phyloP scores from a whole-genome alignment of 176 grass and related monocot genomes.

The Themeda triandra region DNA sequence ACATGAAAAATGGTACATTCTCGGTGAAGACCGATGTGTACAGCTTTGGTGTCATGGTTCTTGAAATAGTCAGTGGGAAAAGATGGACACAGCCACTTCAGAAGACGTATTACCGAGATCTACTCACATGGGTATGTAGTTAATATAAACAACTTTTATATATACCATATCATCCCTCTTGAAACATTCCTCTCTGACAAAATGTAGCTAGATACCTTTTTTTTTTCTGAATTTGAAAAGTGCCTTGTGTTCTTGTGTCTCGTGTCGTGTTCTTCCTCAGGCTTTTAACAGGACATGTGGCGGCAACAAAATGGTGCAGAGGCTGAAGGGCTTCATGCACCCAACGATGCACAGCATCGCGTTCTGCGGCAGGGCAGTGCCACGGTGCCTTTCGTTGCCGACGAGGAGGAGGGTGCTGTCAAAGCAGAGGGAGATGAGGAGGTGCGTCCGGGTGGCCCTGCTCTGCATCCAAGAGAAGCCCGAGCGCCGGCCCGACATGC shows the following conservation, averaged over 20 bases:
- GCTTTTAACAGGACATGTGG: not conserved
- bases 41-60: conserved; percentile 20
- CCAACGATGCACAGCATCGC: not conserved
- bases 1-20: not conserved
- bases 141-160: too few relatives aligned
- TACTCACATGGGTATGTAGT: conserved; percentile 1
- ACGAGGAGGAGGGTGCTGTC: not conserved
- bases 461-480: conserved; percentile 19
- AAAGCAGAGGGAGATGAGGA: not conserved
- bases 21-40: conserved; percentile 33
- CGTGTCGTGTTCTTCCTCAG: not conserved
- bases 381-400: conserved; percentile 4
- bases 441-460: not conserved
- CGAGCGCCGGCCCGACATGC: not conserved
- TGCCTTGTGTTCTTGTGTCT: too few relatives aligned
- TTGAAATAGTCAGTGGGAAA: conserved; percentile 25
- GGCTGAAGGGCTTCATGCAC: not conserved
- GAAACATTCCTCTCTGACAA: not conserved
- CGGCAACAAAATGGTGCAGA: not conserved
- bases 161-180: too few relatives aligned
- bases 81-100: conserved; percentile 6
- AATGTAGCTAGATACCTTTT: too few relatives aligned
- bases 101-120: not conserved
- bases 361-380: not conserved
- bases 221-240: too few relatives aligned